These are phyloP conservation scores for Neodidymelliopsis sp. DNA, from an alignment of 2,329 filamentous ascomycete genomes.

Conservation along the genomic window DNA sequence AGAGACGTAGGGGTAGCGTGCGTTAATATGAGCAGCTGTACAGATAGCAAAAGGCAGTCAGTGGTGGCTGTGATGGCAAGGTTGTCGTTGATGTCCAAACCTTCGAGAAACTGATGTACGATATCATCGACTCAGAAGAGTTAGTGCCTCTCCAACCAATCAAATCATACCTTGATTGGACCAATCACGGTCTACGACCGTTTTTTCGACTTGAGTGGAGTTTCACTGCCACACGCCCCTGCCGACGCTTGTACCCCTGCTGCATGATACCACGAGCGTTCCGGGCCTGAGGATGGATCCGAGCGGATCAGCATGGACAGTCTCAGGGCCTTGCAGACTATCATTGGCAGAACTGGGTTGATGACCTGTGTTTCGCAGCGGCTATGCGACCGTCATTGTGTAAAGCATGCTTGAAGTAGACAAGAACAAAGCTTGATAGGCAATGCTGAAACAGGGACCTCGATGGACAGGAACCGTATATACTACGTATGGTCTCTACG, in stretches of 20 bases:
- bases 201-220: no score
- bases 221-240: constrained; percentile 4
- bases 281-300: constrained; percentile 19
- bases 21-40: no score
- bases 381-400: constrained; percentile 38
- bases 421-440: constrained; percentile 23
- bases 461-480: constrained; percentile 8
- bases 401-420: constrained; percentile 31
- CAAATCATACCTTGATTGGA: no score
- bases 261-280: constrained; percentile 20
- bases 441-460: constrained; percentile 37
- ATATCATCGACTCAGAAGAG: constrained; percentile 15
- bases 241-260: constrained; percentile 13
- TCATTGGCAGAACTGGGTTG: constrained; percentile 19
- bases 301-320: constrained; percentile 20
- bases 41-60: not conserved
- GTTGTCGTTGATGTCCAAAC: constrained; percentile 5
- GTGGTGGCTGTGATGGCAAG: constrained; percentile 6
- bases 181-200: no score
- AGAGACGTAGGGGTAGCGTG: not conserved
- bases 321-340: constrained; percentile 11
- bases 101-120: constrained; percentile 16
- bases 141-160: no score
- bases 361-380: constrained; percentile 33
- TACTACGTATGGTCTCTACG: constrained; percentile 7